A percentile compares a stretch with the other conserved stretches of the same genome.
Evolutionary conservation across 164 flowering plant genomes (phyloP).

Genomic region (Vitis riparia): DNA sequence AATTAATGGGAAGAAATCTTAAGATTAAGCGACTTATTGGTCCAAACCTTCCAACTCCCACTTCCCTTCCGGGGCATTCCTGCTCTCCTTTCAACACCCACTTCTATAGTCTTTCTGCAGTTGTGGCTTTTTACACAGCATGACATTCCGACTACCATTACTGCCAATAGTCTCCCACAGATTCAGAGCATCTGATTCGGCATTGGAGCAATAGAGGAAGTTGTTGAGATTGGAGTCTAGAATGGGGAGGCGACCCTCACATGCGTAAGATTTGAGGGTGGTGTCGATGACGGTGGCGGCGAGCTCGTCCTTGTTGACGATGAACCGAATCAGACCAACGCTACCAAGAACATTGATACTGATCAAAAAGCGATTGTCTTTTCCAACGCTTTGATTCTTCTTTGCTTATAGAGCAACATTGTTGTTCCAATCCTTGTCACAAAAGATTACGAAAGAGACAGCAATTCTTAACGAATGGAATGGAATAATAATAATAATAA

Average conservation of each 20-base stretch:
- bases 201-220: slow-evolving; percentile 60
- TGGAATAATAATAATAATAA: not conserved
- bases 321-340: slow-evolving; percentile 59
- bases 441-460: too few species aligned
- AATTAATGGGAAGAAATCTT: slow-evolving; percentile 50
- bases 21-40: slow-evolving; percentile 49
- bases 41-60: slow-evolving; percentile 56
- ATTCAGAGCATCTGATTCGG: slow-evolving; percentile 54
- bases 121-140: slow-evolving; percentile 61
- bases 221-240: slow-evolving; percentile 44
- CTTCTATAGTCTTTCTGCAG: slow-evolving; percentile 8
- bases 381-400: slow-evolving; percentile 27
- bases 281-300: slow-evolving; percentile 45
- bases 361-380: slow-evolving; percentile 50
- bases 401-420: slow-evolving; percentile 39
- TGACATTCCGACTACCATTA: slow-evolving; percentile 57
- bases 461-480: too few species aligned
- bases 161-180: slow-evolving; percentile 63
- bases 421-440: not conserved
- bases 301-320: slow-evolving; percentile 49
- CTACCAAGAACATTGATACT: slow-evolving; percentile 58
- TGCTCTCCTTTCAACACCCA: slow-evolving; percentile 4
- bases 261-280: slow-evolving; percentile 53
- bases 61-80: slow-evolving; percentile 27
- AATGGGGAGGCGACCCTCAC: slow-evolving; percentile 59